Evolutionary conservation across 352 stramenopile species (phyloP).

Genomic region (Phytopythium cucurbitacearum): DNA sequence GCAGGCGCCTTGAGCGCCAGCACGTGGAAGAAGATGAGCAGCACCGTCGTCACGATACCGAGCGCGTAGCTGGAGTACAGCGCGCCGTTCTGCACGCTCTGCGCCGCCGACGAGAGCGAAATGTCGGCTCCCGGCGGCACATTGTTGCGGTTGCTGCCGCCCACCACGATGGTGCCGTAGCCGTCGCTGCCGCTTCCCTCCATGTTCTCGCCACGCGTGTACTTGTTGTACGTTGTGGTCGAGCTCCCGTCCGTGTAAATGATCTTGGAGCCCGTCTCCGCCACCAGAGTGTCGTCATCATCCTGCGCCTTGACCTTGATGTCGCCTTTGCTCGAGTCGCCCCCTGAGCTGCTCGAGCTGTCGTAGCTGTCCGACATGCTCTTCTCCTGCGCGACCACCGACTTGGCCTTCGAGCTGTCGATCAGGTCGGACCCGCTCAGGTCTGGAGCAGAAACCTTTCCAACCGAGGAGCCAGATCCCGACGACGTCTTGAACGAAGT

Average conservation of each 20-base stretch:
- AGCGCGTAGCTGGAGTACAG: slow-evolving; percentile 46
- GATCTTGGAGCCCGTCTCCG: slow-evolving; percentile 26
- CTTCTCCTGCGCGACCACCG: slow-evolving; percentile 10
- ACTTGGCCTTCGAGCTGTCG: slow-evolving; percentile 19
- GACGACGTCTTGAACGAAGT: slow-evolving; percentile 2
- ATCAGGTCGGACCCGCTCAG: slow-evolving; percentile 10
- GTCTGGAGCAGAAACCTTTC: slow-evolving; percentile 27
- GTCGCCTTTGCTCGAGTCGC: slow-evolving; percentile 3
- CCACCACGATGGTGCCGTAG: slow-evolving; percentile 31
- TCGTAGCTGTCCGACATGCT: slow-evolving; percentile 16
- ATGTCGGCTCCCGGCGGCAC: slow-evolving; percentile 54
- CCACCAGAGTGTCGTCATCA: slow-evolving; percentile 18
- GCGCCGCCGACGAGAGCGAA: slow-evolving; percentile 33
- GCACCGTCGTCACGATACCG: slow-evolving; percentile 30
- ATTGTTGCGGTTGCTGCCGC: slow-evolving; percentile 43
- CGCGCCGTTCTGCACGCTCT: slow-evolving; percentile 44
- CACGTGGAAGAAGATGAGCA: slow-evolving; percentile 59
- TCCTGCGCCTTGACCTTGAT: slow-evolving; percentile 11
- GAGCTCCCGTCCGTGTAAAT: slow-evolving; percentile 30
- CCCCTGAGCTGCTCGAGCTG: neutral
- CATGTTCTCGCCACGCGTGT: slow-evolving; percentile 19
- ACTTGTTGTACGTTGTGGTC: slow-evolving; percentile 33
- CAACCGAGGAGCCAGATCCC: slow-evolving; percentile 11
- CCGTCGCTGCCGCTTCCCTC: slow-evolving; percentile 9
- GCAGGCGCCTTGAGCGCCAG: slow-evolving; percentile 36